phyloP scores from a whole-genome alignment of 139 green algal genomes.

The Chlamydomonas sphaeroides region DNA sequence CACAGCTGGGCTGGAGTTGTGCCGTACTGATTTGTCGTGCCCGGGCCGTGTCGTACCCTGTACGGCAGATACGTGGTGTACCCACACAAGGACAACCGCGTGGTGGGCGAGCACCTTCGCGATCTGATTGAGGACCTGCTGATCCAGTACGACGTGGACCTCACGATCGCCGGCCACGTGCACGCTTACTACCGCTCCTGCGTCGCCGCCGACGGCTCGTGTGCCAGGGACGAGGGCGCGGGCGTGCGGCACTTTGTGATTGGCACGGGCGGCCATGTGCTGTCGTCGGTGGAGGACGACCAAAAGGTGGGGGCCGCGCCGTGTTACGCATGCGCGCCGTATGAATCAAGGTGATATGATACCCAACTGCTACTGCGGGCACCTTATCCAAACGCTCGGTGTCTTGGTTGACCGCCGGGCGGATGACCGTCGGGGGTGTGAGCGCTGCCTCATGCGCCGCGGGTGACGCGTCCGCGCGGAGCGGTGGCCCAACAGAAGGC shows the following conservation, averaged over 20 bases:
- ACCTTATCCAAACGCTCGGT: no score
- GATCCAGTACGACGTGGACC: constrained; percentile 67
- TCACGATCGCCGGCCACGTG: constrained; percentile 75
- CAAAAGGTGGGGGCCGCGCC: constrained; percentile 46
- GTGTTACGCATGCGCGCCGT: no score
- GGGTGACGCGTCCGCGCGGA: no score
- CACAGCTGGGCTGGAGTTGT: no score
- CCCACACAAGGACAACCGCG: constrained; percentile 81
- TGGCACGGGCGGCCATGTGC: constrained; percentile 68
- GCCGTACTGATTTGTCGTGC: no score
- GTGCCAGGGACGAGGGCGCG: constrained; percentile 36
- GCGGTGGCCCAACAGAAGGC: no score
- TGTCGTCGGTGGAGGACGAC: constrained; percentile 56
- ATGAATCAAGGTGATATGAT: no score
- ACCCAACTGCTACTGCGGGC: no score
- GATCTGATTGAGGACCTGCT: constrained; percentile 70
- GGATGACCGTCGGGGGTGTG: no score
- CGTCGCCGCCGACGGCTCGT: constrained; percentile 56
- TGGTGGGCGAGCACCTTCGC: constrained; percentile 75
- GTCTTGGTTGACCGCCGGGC: no score
- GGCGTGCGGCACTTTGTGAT: constrained; percentile 71
- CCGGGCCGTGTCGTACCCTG: no score
- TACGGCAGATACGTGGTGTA: constrained; percentile 81
- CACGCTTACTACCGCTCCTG: constrained; percentile 80
- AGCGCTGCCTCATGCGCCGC: no score